These are phyloP conservation scores for Fusarium praegraminearum DNA, from an alignment of 2,329 filamentous ascomycete species.

Conservation along the genomic window DNA sequence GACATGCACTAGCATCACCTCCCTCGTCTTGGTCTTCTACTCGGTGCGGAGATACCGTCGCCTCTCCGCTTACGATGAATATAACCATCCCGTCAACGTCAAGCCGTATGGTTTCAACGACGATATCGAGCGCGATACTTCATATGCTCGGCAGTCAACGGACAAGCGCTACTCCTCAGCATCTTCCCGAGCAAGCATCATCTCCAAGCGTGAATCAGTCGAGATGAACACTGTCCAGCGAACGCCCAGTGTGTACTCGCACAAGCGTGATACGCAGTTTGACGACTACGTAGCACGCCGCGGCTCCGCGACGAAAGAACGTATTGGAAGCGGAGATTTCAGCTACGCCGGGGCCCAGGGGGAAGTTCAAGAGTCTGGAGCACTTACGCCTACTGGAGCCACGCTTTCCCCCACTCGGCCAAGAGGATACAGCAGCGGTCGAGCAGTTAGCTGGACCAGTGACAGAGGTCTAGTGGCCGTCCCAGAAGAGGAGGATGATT, in stretches of 20 bases:
- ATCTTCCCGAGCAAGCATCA: conserved; percentile 50
- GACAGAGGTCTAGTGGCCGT: conserved; percentile 55
- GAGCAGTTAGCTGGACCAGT: conserved; percentile 53
- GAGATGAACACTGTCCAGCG: conserved; percentile 41
- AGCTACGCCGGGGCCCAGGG: conserved; percentile 43
- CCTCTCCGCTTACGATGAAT: conserved; percentile 62
- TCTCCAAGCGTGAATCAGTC: conserved; percentile 43
- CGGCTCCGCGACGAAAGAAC: conserved; percentile 43
- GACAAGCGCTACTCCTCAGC: conserved; percentile 47
- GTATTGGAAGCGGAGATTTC: conserved; percentile 51
- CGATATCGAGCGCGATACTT: conserved; percentile 46
- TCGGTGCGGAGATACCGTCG: conserved; percentile 61
- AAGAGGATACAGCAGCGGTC: conserved; percentile 46
- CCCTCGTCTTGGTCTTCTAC: conserved; percentile 60
- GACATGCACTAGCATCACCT: conserved; percentile 49
- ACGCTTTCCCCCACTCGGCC: conserved; percentile 40
- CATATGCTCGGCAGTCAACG: conserved; percentile 45
- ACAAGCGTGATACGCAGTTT: conserved; percentile 62
- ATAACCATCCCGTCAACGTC: conserved; percentile 62
- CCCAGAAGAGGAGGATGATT: conserved; percentile 55
- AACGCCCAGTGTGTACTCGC: conserved; percentile 54
- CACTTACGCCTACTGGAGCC: conserved; percentile 3
- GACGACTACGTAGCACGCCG: conserved; percentile 59
- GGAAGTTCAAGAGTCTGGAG: conserved; percentile 27
- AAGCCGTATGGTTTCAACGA: conserved; percentile 62